Evolutionary conservation across 2,329 filamentous ascomycete species (phyloP).

Genomic region (Tolypocladium inflatum): DNA sequence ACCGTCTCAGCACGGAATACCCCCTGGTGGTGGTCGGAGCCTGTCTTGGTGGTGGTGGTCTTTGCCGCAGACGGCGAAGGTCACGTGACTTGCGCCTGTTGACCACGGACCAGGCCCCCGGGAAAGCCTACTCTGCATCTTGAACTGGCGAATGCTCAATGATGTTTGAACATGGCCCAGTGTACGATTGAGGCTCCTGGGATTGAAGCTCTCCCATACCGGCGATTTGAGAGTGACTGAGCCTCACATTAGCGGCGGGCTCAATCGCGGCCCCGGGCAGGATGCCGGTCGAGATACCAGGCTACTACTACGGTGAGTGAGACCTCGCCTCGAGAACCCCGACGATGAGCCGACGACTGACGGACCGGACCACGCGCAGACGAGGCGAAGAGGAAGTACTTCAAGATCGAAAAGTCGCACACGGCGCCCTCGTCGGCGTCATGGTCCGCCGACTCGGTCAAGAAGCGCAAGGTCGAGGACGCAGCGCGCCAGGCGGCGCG

Average conservation of each 20-base stretch:
- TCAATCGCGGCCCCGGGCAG: not conserved
- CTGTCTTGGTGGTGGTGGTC: not conserved
- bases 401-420: conserved; percentile 52
- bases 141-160: not conserved
- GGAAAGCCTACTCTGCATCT: not conserved
- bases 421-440: conserved; percentile 38
- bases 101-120: not conserved
- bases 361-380: conserved; percentile 24
- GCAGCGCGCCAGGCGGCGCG: conserved; percentile 16
- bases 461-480: conserved; percentile 40
- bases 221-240: not conserved
- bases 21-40: not conserved
- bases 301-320: conserved; percentile 42
- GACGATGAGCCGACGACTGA: not conserved
- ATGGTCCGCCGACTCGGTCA: conserved; percentile 51
- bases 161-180: not conserved
- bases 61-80: not conserved
- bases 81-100: not conserved
- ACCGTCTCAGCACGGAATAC: not conserved
- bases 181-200: not conserved
- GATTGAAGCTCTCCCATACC: not conserved
- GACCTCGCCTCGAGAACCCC: not conserved
- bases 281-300: conserved; percentile 35
- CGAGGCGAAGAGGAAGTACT: conserved; percentile 53
- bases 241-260: not conserved